These are phyloP conservation scores for Vitis cinerea DNA, from an alignment of 164 flowering plant genomes.

Conservation along the genomic window DNA sequence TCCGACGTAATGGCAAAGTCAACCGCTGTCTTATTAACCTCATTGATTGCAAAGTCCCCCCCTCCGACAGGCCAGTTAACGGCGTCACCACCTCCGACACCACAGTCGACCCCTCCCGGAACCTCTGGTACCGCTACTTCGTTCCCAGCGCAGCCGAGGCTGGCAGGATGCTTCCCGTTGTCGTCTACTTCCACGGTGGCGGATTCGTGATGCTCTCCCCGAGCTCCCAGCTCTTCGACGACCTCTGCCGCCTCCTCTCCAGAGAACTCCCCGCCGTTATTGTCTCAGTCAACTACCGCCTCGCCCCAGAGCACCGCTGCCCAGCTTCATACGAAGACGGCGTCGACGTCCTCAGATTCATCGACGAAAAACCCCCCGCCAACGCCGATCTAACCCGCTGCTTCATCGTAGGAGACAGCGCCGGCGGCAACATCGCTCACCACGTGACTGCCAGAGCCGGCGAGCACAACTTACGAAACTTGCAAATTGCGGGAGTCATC, in stretches of 20 bases:
- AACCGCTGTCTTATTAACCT: too few species aligned
- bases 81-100: too few species aligned
- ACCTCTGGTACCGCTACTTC: too few species aligned
- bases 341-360: slow-evolving; percentile 20
- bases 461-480: background rate
- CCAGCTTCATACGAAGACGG: slow-evolving; percentile 42
- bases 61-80: too few species aligned
- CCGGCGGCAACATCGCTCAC: slow-evolving; percentile 31
- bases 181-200: slow-evolving; percentile 11
- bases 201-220: slow-evolving; percentile 10
- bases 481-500: slow-evolving; percentile 13
- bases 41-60: too few species aligned
- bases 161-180: too few species aligned
- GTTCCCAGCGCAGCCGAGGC: too few species aligned
- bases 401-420: slow-evolving; percentile 31
- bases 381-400: slow-evolving; percentile 11
- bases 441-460: slow-evolving; percentile 15
- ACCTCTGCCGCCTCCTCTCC: slow-evolving; percentile 20
- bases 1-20: too few species aligned
- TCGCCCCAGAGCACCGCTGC: slow-evolving; percentile 31
- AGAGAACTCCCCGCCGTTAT: slow-evolving; percentile 17
- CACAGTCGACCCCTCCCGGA: too few species aligned
- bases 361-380: background rate
- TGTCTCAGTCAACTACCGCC: slow-evolving; percentile 46
- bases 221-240: slow-evolving; percentile 14